Percentiles rank a stretch among this genome's conserved stretches.
phyloP scores from a whole-genome alignment of 23 red algal genomes.

The Gracilaria vermiculophylla region DNA sequence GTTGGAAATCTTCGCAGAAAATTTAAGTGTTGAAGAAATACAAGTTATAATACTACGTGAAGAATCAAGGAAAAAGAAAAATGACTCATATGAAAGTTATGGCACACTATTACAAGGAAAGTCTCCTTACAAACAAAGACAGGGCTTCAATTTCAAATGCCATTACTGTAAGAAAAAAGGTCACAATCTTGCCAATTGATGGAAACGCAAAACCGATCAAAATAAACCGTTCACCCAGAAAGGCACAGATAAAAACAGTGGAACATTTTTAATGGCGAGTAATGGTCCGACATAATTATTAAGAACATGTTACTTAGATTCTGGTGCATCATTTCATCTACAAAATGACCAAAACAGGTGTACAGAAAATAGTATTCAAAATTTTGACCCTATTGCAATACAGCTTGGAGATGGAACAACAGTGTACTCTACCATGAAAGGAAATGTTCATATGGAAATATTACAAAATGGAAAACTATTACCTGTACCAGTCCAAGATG shows the following conservation, averaged over 20 bases:
- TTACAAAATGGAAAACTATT: background rate
- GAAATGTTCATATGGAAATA: background rate
- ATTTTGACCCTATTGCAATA: background rate
- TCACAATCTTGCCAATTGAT: background rate
- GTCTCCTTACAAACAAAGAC: background rate
- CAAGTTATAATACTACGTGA: background rate
- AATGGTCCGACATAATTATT: background rate
- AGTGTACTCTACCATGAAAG: background rate
- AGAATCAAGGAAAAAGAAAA: background rate
- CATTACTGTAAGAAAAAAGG: background rate
- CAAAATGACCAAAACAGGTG: background rate
- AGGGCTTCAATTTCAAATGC: background rate
- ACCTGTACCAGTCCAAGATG: background rate
- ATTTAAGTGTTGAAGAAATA: background rate
- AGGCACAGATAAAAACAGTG: background rate
- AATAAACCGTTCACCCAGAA: background rate
- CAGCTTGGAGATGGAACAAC: background rate
- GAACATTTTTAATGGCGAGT: background rate
- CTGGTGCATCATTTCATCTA: slow-evolving; percentile 11
- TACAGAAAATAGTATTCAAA: background rate
- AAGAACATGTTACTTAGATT: slow-evolving; percentile 17
- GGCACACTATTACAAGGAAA: background rate
- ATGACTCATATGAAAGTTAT: background rate
- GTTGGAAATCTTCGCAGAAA: background rate
- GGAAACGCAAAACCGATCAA: background rate